phyloP scores from a whole-genome alignment of 257 asterid species.

The Solanum habrochaites region DNA sequence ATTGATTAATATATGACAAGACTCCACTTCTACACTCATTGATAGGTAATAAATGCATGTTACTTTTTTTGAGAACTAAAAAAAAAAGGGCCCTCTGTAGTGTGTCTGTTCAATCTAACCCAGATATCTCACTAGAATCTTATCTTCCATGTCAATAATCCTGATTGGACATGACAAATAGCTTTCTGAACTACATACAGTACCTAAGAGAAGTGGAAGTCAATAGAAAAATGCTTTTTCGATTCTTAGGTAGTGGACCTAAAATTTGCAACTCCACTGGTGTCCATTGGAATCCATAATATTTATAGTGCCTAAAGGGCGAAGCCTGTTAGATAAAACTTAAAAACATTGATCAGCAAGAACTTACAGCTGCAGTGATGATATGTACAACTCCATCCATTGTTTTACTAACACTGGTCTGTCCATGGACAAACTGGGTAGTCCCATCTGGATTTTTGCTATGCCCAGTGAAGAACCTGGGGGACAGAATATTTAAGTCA shows the following conservation, averaged over 20 bases:
- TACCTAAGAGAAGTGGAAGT: not conserved
- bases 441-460: conserved; percentile 64
- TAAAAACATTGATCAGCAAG: conserved; percentile 2
- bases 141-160: not conserved
- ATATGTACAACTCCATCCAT: conserved; percentile 67
- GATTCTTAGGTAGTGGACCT: not conserved
- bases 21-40: not conserved
- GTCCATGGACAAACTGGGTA: conserved; percentile 61
- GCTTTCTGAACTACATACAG: not conserved
- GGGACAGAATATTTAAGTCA: not conserved
- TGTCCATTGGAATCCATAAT: not conserved
- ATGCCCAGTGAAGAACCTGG: conserved; percentile 79
- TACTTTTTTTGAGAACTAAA: not conserved
- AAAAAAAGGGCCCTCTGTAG: not conserved
- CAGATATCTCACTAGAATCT: not conserved
- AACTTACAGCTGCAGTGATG: conserved; percentile 80
- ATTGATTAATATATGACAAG: not conserved
- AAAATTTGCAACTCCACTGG: not conserved
- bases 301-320: not conserved
- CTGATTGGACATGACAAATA: not conserved
- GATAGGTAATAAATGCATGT: not conserved
- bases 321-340: not conserved
- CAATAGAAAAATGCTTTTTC: not conserved
- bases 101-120: not conserved
- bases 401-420: conserved; percentile 37